A percentile compares a stretch with the other conserved stretches of the same genome.
phyloP scores from a whole-genome alignment of 495 filamentous ascomycete species.

The Symbiotaphrina buchneri region DNA sequence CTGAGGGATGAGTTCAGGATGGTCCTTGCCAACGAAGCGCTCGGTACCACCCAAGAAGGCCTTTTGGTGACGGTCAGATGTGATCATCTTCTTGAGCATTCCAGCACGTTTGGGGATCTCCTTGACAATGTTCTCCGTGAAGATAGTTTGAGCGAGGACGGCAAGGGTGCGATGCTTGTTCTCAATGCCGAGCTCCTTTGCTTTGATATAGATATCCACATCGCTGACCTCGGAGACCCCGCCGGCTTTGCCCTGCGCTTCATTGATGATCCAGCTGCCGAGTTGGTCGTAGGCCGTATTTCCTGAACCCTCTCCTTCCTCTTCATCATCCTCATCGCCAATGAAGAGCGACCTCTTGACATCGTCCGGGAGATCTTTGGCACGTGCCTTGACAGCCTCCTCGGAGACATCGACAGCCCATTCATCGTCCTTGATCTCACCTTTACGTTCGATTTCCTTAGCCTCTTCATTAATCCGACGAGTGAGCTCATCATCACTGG shows the following conservation, averaged over 20 bases:
- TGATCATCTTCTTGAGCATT: conserved; percentile 83
- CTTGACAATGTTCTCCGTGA: conserved; percentile 70
- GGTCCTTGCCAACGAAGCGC: conserved; percentile 69
- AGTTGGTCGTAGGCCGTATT: conserved; percentile 76
- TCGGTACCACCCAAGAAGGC: conserved; percentile 94
- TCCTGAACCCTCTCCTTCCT: conserved; percentile 52
- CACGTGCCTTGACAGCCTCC: conserved; percentile 84
- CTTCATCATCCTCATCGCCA: conserved; percentile 62
- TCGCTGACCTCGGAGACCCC: conserved; percentile 56
- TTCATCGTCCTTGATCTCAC: conserved; percentile 58
- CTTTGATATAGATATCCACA: conserved; percentile 85
- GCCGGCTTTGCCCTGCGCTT: conserved; percentile 43
- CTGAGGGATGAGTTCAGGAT: conserved; percentile 53
- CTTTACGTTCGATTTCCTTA: conserved; percentile 40
- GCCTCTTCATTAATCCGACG: conserved; percentile 72
- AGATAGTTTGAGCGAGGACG: conserved; percentile 83
- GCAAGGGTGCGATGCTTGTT: conserved; percentile 81
- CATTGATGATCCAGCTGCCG: conserved; percentile 72
- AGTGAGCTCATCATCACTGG: conserved; percentile 82
- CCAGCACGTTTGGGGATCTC: conserved; percentile 62
- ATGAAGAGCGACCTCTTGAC: conserved; percentile 76
- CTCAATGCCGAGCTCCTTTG: conserved; percentile 88
- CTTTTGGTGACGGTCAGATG: conserved; percentile 82
- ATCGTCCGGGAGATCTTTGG: conserved; percentile 71
- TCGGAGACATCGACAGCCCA: conserved; percentile 93